These are phyloP conservation scores for Phytophthora pisi DNA, from an alignment of 352 stramenopile species.

Conservation along the genomic window DNA sequence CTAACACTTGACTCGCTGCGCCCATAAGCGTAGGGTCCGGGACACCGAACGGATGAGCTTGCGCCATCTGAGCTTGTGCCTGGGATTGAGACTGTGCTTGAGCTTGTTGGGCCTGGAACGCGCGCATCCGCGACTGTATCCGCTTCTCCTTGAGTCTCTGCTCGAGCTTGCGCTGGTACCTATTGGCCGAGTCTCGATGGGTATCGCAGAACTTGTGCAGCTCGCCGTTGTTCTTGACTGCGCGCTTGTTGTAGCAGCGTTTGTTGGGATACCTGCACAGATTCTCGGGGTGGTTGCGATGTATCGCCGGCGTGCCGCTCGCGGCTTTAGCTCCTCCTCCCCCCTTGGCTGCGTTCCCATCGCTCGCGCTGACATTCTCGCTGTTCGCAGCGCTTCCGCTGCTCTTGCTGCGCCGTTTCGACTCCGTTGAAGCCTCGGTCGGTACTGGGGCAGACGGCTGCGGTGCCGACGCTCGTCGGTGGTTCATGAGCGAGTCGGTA, in stretches of 20 bases:
- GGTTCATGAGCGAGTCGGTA: slow-evolving; percentile 35
- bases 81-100: slow-evolving; percentile 25
- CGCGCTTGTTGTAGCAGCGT: slow-evolving; percentile 59
- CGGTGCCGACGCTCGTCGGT: slow-evolving; percentile 22
- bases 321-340: slow-evolving; percentile 18
- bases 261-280: slow-evolving; percentile 72
- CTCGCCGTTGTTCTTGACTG: slow-evolving; percentile 70
- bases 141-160: slow-evolving; percentile 43
- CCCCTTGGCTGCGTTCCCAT: slow-evolving; percentile 17
- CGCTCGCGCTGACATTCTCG: slow-evolving; percentile 23
- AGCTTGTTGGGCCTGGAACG: slow-evolving; percentile 29
- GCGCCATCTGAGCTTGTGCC: slow-evolving; percentile 23
- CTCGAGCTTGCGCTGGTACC: slow-evolving; percentile 67
- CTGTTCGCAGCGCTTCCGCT: slow-evolving; percentile 26
- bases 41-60: slow-evolving; percentile 7
- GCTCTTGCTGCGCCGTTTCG: slow-evolving; percentile 29
- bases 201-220: slow-evolving; percentile 73
- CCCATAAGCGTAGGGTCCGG: slow-evolving; percentile 6
- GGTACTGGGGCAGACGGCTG: slow-evolving; percentile 3
- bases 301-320: slow-evolving; percentile 11
- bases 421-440: slow-evolving; percentile 3
- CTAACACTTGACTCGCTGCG: slow-evolving; percentile 9
- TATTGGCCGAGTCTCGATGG: slow-evolving; percentile 64
- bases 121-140: slow-evolving; percentile 37
- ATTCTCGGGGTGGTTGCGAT: slow-evolving; percentile 34